These are phyloP conservation scores for Parastagonospora avenae DNA, from an alignment of 2,329 filamentous ascomycete species.

Conservation along the genomic window DNA sequence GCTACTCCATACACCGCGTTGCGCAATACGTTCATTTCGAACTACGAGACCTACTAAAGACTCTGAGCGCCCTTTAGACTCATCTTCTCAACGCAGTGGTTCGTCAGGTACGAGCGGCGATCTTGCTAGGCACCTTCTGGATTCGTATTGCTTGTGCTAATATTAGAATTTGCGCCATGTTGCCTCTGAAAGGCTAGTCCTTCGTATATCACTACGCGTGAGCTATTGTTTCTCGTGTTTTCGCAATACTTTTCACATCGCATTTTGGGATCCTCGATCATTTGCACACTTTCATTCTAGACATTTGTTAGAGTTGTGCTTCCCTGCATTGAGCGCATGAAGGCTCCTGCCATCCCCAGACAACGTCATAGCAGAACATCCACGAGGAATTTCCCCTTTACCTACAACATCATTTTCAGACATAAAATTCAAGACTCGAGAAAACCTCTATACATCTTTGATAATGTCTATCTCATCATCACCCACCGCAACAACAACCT, in stretches of 20 bases:
- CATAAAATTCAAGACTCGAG: neutral
- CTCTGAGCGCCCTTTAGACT: neutral
- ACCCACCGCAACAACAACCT: constrained; percentile 13
- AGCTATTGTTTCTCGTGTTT: neutral
- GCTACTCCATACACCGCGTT: no score
- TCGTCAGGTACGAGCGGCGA: neutral
- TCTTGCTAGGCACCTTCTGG: neutral
- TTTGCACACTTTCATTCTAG: neutral
- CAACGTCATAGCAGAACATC: neutral
- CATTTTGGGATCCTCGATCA: neutral
- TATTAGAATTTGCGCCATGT: neutral
- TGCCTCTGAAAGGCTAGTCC: neutral
- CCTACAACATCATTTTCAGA: neutral
- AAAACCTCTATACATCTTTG: neutral
- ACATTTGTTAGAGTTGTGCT: neutral
- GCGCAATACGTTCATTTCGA: no score
- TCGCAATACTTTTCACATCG: neutral
- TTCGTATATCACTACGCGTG: constrained; percentile 1
- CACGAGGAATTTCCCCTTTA: neutral
- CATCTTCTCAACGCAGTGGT: neutral
- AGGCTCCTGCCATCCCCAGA: no score
- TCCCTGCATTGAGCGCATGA: neutral
- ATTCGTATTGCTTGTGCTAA: constrained; percentile 1
- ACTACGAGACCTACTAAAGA: neutral
- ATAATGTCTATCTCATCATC: constrained; percentile 4